Base-by-base conservation (phyloP, 73 alveolate genomes). In the Halteria grandinella region DNA sequence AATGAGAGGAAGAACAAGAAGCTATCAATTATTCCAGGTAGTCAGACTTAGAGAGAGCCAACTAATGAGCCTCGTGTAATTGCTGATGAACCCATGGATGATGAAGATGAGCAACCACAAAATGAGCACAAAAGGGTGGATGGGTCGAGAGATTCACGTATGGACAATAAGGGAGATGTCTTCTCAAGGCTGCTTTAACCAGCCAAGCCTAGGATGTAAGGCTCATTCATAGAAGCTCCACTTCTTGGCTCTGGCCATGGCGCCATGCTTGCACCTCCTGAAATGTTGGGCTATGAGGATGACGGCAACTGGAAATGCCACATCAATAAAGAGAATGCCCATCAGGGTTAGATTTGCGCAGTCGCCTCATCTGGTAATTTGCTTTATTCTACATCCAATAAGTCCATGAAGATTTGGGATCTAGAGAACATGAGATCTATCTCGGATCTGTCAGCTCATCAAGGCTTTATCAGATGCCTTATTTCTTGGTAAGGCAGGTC, bases 331-430 rank as follows among this genome's bases (percentile, higher is more conserved):
- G 90, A 86, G 45, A 11, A 21, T 7, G 94, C 97, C 0, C 94
- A 86, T 48, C 57, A 39, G 14, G 88, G 90, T 12, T 48, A 60
- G 31, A 73, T 89, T 24, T 89, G 78, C 34, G 85, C 93, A 21
- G 43, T 89, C 17, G 80, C 86, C 21, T 43, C 87, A 7, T 74
- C 77, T 11, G 97, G 79, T 21, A 86, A 86, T 57, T 55, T 66
- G 44, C 52, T 89, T 25, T 86, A 79, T 79, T 79, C 91, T 11
- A 57, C 92, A 4, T 60, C 89, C 0, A 76, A 60, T 17, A 80
- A 55, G 71, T 47, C 90, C 3, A 47, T 89, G 17, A 89, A 89
- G 71, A 74, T 89, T 37, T 86, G 94, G 94, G 86, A 74, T 31
- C 51, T 89, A 5, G 97, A 89, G 50, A 89, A 79, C 23, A 66